Evolutionary conservation across 1,284 basidiomycete species (phyloP).

Genomic region (Termitomyces sp.): DNA sequence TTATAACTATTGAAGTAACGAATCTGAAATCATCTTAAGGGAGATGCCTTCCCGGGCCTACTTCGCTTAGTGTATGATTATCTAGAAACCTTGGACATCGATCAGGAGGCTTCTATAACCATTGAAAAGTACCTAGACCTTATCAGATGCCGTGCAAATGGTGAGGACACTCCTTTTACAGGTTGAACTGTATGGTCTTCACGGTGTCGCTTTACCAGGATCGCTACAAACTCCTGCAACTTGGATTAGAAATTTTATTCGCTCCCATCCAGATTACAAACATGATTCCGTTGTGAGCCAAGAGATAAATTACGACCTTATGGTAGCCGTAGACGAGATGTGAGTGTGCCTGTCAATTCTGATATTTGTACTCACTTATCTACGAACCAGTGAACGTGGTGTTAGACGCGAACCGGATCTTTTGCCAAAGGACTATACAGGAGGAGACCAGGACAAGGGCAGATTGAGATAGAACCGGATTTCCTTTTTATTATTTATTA

Average conservation of each 20-base stretch:
- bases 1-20: neutral
- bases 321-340: conserved; percentile 91
- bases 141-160: conserved; percentile 75
- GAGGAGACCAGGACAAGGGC: conserved; percentile 40
- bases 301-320: conserved; percentile 93
- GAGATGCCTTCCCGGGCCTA: conserved; percentile 76
- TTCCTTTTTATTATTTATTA: neutral
- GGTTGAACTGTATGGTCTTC: conserved; percentile 8
- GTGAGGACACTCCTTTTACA: conserved; percentile 34
- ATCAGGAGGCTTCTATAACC: conserved; percentile 55
- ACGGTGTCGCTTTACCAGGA: conserved; percentile 38
- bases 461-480: conserved; percentile 22
- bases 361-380: conserved; percentile 1
- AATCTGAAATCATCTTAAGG: conserved; percentile 31
- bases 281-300: conserved; percentile 86
- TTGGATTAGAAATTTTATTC: conserved; percentile 93
- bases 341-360: conserved; percentile 35
- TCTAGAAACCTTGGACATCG: conserved; percentile 83
- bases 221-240: conserved; percentile 84
- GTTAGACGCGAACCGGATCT: conserved; percentile 59
- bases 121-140: conserved; percentile 80
- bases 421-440: conserved; percentile 54
- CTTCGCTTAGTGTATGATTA: conserved; percentile 84
- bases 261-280: conserved; percentile 85
- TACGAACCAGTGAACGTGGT: conserved; percentile 58